phyloP scores from a whole-genome alignment of 768 basidiomycete species.

The Pleurotus cornucopiae region DNA sequence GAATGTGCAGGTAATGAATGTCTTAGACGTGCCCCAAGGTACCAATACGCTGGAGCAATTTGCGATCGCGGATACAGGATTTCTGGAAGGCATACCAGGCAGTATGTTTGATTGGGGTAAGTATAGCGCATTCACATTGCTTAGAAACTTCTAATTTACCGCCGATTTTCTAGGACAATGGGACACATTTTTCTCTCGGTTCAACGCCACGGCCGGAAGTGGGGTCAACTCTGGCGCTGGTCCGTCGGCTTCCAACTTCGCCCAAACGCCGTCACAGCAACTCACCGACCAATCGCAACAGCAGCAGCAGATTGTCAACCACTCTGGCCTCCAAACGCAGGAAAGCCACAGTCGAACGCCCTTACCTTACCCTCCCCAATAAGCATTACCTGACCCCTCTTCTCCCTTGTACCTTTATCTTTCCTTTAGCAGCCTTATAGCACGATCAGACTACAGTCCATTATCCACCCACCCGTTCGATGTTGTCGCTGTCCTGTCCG shows the following conservation, averaged over 20 bases:
- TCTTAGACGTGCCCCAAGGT: constrained; percentile 58
- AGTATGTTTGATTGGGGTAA: constrained; percentile 87
- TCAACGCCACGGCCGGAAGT: constrained; percentile 24
- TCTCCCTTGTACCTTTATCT: constrained; percentile 3
- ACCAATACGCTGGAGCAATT: constrained; percentile 56
- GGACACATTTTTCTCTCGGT: constrained; percentile 76
- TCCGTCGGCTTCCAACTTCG: neutral
- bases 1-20: constrained; percentile 76
- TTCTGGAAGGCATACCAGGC: constrained; percentile 76
- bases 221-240: constrained; percentile 21
- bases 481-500: constrained; percentile 6
- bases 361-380: constrained; percentile 3
- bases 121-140: constrained; percentile 15
- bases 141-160: neutral
- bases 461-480: constrained; percentile 3
- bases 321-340: neutral
- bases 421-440: neutral
- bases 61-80: constrained; percentile 61
- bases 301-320: constrained; percentile 5
- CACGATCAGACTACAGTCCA: constrained; percentile 6
- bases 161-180: constrained; percentile 56
- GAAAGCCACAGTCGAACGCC: constrained; percentile 8
- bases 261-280: neutral
- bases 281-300: neutral
- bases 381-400: neutral